Evolutionary conservation across 2,329 filamentous ascomycete species (phyloP).

Genomic region (Cordyceps cateniannulata): DNA sequence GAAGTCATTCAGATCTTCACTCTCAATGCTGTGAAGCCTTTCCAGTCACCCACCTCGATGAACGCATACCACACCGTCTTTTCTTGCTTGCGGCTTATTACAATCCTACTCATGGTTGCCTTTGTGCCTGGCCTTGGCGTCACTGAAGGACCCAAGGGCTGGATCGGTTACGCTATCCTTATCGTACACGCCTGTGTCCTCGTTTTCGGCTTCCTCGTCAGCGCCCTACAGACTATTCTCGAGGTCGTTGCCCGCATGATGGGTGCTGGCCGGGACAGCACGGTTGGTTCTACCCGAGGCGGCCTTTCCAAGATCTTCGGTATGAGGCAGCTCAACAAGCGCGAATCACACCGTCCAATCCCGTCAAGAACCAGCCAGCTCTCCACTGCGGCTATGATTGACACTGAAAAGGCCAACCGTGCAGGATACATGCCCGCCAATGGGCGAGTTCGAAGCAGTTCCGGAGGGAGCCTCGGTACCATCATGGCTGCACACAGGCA

Average conservation of each 20-base stretch:
- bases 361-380: constrained; percentile 72
- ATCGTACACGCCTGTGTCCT: constrained; percentile 79
- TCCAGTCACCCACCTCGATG: constrained; percentile 90
- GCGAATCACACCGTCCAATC: constrained; percentile 56
- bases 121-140: constrained; percentile 82
- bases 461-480: constrained; percentile 51
- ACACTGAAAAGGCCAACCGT: constrained; percentile 59
- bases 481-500: constrained; percentile 38
- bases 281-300: constrained; percentile 64
- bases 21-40: constrained; percentile 83
- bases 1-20: constrained; percentile 87
- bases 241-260: constrained; percentile 79
- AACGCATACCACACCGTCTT: constrained; percentile 91
- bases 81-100: constrained; percentile 67
- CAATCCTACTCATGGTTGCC: constrained; percentile 68
- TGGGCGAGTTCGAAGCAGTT: constrained; percentile 54
- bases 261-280: constrained; percentile 73
- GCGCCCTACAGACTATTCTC: constrained; percentile 81
- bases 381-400: constrained; percentile 76
- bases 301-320: constrained; percentile 87
- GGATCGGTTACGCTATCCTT: constrained; percentile 91
- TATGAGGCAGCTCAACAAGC: constrained; percentile 77
- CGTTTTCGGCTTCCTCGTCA: constrained; percentile 87
- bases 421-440: constrained; percentile 46
- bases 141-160: constrained; percentile 73